Conservation (phyloP, 495 filamentous ascomycete species). For the Aspergillus indologenus region DNA sequence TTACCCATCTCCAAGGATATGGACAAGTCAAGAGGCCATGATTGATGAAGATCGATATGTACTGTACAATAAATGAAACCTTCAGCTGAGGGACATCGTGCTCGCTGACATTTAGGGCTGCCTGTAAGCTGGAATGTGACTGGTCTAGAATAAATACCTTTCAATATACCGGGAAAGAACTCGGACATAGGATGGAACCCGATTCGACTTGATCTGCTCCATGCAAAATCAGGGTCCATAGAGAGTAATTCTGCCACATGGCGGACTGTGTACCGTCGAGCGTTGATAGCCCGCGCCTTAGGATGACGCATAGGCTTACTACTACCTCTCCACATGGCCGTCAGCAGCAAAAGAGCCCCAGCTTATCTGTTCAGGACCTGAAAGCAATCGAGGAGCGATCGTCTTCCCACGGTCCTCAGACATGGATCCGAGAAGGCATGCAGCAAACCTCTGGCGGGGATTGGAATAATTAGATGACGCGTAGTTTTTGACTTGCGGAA, state of each 20-base stretch:
- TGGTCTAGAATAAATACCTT: background rate
- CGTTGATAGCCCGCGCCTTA: background rate
- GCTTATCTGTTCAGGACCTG: background rate
- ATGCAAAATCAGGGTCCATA: conserved; percentile 7
- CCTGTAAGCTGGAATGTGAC: no score
- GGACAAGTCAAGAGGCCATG: background rate
- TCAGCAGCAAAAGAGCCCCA: no score
- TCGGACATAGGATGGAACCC: background rate
- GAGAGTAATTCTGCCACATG: background rate
- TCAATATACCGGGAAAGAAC: background rate
- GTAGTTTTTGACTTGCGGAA: conserved; percentile 1
- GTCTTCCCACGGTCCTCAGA: background rate
- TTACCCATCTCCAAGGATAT: background rate
- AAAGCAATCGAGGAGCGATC: background rate
- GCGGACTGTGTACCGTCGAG: background rate
- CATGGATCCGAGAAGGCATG: background rate
- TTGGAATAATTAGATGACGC: conserved; percentile 11
- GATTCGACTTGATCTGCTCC: background rate
- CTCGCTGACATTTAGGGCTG: no score
- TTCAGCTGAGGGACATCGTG: no score
- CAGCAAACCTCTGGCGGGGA: background rate
- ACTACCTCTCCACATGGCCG: no score
- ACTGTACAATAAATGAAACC: no score
- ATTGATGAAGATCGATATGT: background rate
- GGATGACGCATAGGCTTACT: background rate